These are phyloP conservation scores for Penicillium salamii DNA, from an alignment of 495 filamentous ascomycete genomes.

Conservation along the genomic window DNA sequence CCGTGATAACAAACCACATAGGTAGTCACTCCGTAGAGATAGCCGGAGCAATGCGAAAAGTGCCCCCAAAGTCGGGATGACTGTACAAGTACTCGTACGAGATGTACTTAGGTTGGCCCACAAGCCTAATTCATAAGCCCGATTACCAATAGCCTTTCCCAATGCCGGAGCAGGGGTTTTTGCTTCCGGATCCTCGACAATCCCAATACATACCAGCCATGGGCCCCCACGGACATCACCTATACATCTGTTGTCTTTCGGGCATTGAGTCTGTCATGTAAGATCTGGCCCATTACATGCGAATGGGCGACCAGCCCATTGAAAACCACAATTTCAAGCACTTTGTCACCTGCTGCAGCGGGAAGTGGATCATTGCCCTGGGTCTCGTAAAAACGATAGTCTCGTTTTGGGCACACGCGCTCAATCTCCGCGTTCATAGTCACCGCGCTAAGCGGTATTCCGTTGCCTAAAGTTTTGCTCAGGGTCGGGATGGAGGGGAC, in stretches of 20 bases:
- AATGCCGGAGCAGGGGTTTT: conserved; percentile 11
- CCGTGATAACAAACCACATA: too few species aligned
- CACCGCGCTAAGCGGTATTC: conserved; percentile 10
- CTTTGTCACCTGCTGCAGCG: conserved; percentile 11
- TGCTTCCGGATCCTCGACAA: conserved; percentile 6
- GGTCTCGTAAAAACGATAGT: conserved; percentile 13
- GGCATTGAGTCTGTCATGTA: conserved; percentile 1
- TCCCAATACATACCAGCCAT: conserved; percentile 15
- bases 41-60: conserved; percentile 13
- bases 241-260: conserved; percentile 11
- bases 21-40: conserved; percentile 9
- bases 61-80: conserved; percentile 15
- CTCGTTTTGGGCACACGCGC: conserved; percentile 3
- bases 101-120: conserved; percentile 21
- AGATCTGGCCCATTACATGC: conserved; percentile 7
- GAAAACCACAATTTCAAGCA: conserved; percentile 13
- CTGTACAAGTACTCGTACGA: too few species aligned
- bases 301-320: conserved; percentile 11
- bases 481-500: conserved; percentile 42
- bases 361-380: conserved; percentile 16
- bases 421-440: conserved; percentile 8
- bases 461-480: conserved; percentile 14
- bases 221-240: conserved; percentile 12
- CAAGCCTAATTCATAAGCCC: conserved; percentile 15
- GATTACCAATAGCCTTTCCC: conserved; percentile 13